Conservation (phyloP, 257 asterid genomes). For the Solanum chiquidenum region DNA sequence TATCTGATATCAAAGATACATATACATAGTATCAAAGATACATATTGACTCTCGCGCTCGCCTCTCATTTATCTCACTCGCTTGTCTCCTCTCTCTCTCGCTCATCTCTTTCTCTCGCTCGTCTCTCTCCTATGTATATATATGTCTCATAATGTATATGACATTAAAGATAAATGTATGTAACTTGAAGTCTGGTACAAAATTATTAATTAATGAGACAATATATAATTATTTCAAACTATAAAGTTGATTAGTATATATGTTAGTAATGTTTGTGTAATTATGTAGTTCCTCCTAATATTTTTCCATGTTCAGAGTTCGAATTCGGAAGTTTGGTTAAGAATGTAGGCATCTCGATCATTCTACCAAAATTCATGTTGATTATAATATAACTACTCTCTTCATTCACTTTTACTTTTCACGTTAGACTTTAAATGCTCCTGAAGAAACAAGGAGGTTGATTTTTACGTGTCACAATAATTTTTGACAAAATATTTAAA, state of each 20-base stretch:
- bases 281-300: background rate
- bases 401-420: background rate
- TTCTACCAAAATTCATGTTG: background rate
- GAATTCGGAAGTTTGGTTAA: background rate
- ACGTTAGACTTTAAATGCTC: background rate
- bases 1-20: background rate
- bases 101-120: background rate
- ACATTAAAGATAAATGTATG: background rate
- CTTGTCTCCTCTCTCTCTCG: background rate
- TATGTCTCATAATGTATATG: background rate
- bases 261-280: background rate
- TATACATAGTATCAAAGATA: background rate
- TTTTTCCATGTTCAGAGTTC: background rate
- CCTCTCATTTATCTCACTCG: background rate
- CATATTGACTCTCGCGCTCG: background rate
- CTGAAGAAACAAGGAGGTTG: background rate
- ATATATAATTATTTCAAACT: background rate
- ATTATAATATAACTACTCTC: background rate
- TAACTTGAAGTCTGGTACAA: background rate
- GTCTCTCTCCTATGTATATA: background rate
- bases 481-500: background rate
- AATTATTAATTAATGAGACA: background rate
- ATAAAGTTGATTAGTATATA: background rate
- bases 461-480: background rate
- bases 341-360: background rate